These are phyloP conservation scores for Penicillium brasilianum DNA, from an alignment of 2,329 filamentous ascomycete genomes.

Conservation along the genomic window DNA sequence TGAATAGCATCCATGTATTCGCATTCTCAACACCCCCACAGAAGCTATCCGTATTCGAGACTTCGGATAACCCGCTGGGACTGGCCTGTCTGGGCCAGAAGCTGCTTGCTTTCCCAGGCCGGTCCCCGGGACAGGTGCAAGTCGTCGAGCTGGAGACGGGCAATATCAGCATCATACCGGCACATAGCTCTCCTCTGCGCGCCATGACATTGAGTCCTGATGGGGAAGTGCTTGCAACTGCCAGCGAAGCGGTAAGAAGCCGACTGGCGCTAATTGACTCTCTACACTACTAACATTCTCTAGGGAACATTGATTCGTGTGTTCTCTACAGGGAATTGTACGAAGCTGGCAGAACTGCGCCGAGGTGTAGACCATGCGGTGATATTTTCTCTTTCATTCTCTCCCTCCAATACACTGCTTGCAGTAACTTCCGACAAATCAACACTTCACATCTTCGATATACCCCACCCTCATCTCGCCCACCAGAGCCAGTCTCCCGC, in stretches of 20 bases:
- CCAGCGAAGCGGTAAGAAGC: slow-evolving; percentile 72
- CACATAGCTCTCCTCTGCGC: slow-evolving; percentile 78
- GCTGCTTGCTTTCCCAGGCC: slow-evolving; percentile 82
- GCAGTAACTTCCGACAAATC: slow-evolving; percentile 97
- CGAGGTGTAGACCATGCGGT: slow-evolving; percentile 86
- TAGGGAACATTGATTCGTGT: slow-evolving; percentile 86
- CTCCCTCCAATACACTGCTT: slow-evolving; percentile 76
- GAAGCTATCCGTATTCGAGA: slow-evolving; percentile 78
- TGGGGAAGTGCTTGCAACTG: slow-evolving; percentile 82
- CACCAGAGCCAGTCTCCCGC: slow-evolving; percentile 44
- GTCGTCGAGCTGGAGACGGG: slow-evolving; percentile 77
- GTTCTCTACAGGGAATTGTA: slow-evolving; percentile 79
- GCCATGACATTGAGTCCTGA: slow-evolving; percentile 81
- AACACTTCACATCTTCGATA: slow-evolving; percentile 91
- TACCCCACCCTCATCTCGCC: slow-evolving; percentile 58
- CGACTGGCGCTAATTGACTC: background rate
- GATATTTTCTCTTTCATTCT: slow-evolving; percentile 87
- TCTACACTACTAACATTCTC: slow-evolving; percentile 26
- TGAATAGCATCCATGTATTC: slow-evolving; percentile 82
- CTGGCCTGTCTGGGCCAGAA: slow-evolving; percentile 77
- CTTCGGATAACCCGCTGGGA: slow-evolving; percentile 80
- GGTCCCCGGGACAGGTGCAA: slow-evolving; percentile 85
- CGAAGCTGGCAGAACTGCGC: slow-evolving; percentile 80
- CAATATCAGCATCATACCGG: slow-evolving; percentile 91
- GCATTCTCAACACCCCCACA: slow-evolving; percentile 74